Evolutionary conservation across 1,284 basidiomycete species (phyloP).

Genomic region (Cutaneotrichosporon daszewskae): DNA sequence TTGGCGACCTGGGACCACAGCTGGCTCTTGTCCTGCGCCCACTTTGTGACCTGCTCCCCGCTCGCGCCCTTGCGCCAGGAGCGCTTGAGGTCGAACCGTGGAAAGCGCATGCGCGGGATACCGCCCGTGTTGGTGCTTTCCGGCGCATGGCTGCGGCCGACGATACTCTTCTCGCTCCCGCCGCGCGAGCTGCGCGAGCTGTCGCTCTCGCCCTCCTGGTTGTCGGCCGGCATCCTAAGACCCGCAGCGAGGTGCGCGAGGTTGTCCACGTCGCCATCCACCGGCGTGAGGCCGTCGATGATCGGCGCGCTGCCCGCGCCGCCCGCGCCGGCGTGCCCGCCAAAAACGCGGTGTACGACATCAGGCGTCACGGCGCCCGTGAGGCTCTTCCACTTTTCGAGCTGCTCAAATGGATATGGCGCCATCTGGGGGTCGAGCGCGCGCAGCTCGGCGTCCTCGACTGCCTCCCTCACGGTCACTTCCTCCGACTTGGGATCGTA

Average conservation of each 20-base stretch:
- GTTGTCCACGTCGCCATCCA: constrained; percentile 28
- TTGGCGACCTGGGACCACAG: constrained; percentile 34
- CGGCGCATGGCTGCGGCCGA: neutral
- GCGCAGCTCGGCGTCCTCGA: constrained; percentile 41
- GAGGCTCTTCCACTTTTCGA: constrained; percentile 38
- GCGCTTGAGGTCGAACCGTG: constrained; percentile 42
- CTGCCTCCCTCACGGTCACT: neutral
- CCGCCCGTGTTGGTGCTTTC: neutral
- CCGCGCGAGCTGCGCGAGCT: neutral
- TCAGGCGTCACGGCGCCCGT: constrained; percentile 25
- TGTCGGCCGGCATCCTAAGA: too few relatives aligned
- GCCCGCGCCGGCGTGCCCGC: too few relatives aligned
- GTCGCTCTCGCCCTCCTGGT: too few relatives aligned
- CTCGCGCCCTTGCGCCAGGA: constrained; percentile 47
- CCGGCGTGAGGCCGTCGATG: constrained; percentile 38
- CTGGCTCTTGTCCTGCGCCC: constrained; percentile 49
- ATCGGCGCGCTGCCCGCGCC: too few relatives aligned
- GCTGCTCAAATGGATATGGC: constrained; percentile 43
- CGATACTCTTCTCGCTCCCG: constrained; percentile 3
- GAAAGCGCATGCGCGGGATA: constrained; percentile 29
- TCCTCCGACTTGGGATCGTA: constrained; percentile 21
- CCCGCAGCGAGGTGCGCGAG: constrained; percentile 2
- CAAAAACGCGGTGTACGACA: constrained; percentile 36
- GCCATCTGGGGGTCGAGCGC: constrained; percentile 46
- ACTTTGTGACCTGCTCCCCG: constrained; percentile 46